These are phyloP conservation scores for Arbutus unedo DNA, from an alignment of 148 eudicot species.

Conservation along the genomic window DNA sequence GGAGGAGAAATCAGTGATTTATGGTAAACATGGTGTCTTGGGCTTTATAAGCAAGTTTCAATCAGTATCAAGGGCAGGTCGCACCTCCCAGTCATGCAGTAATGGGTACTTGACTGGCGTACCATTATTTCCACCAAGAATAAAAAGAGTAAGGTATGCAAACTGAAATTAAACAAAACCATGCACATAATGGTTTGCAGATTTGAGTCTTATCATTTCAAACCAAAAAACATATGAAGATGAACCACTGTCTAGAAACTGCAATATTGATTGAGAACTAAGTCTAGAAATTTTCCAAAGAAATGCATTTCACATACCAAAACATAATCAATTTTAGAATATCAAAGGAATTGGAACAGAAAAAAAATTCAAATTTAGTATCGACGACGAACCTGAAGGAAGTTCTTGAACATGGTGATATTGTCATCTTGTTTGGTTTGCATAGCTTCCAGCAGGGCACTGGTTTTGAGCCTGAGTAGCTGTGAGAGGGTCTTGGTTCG, in stretches of 20 bases:
- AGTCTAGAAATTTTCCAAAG: background rate
- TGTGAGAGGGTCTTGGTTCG: slow-evolving; percentile 80
- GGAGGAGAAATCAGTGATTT: background rate
- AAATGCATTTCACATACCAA: background rate
- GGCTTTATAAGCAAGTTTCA: background rate
- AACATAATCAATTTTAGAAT: background rate
- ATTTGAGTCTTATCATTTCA: background rate
- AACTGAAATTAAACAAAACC: too few species aligned
- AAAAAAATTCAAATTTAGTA: background rate
- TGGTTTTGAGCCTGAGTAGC: slow-evolving; percentile 59
- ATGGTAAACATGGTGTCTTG: background rate
- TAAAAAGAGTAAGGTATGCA: too few species aligned
- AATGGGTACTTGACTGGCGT: too few species aligned
- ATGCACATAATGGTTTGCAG: too few species aligned
- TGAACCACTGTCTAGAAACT: background rate
- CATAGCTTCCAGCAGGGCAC: slow-evolving; percentile 51
- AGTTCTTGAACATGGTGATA: slow-evolving; percentile 58
- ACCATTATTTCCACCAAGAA: too few species aligned
- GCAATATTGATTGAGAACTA: background rate
- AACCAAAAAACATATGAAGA: background rate
- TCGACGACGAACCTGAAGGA: slow-evolving; percentile 47
- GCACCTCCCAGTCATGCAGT: too few species aligned
- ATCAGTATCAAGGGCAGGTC: too few species aligned
- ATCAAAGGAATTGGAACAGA: background rate
- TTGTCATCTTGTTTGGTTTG: slow-evolving; percentile 52